These are phyloP conservation scores for Auriculariales sp. DNA, from an alignment of 768 basidiomycete genomes.

Conservation along the genomic window DNA sequence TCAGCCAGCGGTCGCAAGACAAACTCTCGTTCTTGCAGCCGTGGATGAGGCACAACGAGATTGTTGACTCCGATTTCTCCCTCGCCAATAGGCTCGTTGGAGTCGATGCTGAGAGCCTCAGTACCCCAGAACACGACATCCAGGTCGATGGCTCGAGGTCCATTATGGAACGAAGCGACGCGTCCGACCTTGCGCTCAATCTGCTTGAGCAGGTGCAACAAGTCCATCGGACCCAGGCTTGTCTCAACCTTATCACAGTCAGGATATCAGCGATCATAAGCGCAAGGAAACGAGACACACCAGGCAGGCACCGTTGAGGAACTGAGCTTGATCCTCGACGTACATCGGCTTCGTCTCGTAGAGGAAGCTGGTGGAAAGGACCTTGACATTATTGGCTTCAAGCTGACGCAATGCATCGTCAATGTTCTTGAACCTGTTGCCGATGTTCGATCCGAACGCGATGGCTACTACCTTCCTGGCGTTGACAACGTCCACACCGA, in stretches of 20 bases:
- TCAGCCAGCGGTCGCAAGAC: constrained; percentile 79
- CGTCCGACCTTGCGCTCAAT: constrained; percentile 70
- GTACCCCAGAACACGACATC: constrained; percentile 72
- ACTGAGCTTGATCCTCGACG: constrained; percentile 74
- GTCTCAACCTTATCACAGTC: constrained; percentile 50
- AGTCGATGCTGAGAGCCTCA: constrained; percentile 36
- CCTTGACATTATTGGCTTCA: constrained; percentile 31
- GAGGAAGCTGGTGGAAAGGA: constrained; percentile 74
- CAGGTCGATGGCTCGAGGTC: constrained; percentile 81
- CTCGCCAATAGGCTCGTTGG: constrained; percentile 20
- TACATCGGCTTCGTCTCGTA: constrained; percentile 97
- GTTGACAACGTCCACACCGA: constrained; percentile 9
- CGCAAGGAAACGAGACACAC: constrained; percentile 31
- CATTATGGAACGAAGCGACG: constrained; percentile 62
- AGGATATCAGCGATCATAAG: neutral
- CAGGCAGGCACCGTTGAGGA: constrained; percentile 84
- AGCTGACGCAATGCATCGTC: constrained; percentile 60
- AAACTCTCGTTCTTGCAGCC: constrained; percentile 77
- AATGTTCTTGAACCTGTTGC: constrained; percentile 74
- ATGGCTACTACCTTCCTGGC: constrained; percentile 40
- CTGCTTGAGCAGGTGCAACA: constrained; percentile 52
- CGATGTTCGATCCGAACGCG: constrained; percentile 82
- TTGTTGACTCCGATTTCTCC: constrained; percentile 36
- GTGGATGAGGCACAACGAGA: constrained; percentile 74
- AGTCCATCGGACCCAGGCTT: constrained; percentile 36